Conservation (phyloP, 2,329 filamentous ascomycete species). For the Talaromyces sp. region DNA sequence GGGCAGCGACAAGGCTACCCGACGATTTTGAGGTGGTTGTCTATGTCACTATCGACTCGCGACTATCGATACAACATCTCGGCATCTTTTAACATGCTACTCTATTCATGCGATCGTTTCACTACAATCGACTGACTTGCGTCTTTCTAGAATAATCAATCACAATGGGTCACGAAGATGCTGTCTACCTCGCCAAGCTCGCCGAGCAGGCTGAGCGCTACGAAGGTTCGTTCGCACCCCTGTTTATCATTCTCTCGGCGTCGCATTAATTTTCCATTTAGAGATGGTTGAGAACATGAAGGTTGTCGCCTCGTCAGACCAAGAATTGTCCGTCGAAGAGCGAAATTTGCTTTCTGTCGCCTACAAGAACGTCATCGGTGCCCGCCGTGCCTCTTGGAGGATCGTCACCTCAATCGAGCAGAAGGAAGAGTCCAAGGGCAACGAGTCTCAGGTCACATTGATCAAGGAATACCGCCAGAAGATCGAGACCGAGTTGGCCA, state of each 20-base stretch:
- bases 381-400: slow-evolving; percentile 96
- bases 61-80: not conserved
- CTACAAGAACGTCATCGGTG: slow-evolving; percentile 99
- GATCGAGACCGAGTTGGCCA: slow-evolving; percentile 96
- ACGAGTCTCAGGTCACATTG: slow-evolving; percentile 86
- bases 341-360: slow-evolving; percentile 94
- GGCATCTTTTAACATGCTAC: slow-evolving; percentile 3
- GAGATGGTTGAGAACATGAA: slow-evolving; percentile 99
- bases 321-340: slow-evolving; percentile 79
- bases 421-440: slow-evolving; percentile 99
- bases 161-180: slow-evolving; percentile 99
- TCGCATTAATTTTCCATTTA: slow-evolving; percentile 39
- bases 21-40: not conserved
- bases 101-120: not conserved
- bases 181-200: slow-evolving; percentile 99
- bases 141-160: slow-evolving; percentile 35
- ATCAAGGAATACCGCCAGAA: slow-evolving; percentile 98
- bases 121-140: slow-evolving; percentile 17
- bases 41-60: not conserved
- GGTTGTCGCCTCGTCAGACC: slow-evolving; percentile 84
- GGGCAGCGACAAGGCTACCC: not conserved
- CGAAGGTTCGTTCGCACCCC: slow-evolving; percentile 66
- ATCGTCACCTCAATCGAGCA: slow-evolving; percentile 99
- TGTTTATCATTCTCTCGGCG: not conserved
- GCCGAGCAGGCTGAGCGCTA: slow-evolving; percentile 99